phyloP scores from a whole-genome alignment of 2,329 filamentous ascomycete species.

The Pseudofabraea citricarpa region DNA sequence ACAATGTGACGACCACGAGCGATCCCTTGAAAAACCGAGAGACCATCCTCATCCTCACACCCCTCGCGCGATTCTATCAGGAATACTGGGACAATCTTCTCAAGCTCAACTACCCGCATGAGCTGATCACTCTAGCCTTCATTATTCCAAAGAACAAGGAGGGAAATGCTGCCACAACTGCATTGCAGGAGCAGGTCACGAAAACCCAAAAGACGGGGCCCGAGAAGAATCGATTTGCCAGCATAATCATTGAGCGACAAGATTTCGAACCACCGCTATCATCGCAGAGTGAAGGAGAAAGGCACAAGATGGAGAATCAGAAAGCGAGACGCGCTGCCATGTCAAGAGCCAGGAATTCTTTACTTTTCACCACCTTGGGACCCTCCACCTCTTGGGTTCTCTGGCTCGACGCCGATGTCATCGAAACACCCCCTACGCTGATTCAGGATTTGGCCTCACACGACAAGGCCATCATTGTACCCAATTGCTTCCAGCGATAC shows the following conservation, averaged over 20 bases:
- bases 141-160: constrained; percentile 93
- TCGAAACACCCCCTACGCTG: constrained; percentile 78
- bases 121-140: constrained; percentile 91
- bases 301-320: constrained; percentile 89
- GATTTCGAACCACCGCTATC: constrained; percentile 80
- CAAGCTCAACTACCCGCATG: constrained; percentile 81
- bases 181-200: constrained; percentile 78
- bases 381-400: constrained; percentile 92
- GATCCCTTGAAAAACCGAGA: constrained; percentile 76
- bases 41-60: constrained; percentile 85
- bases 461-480: constrained; percentile 86
- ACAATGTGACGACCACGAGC: constrained; percentile 81
- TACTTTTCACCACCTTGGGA: constrained; percentile 91
- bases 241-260: constrained; percentile 89
- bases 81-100: constrained; percentile 94
- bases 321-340: constrained; percentile 82
- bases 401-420: constrained; percentile 89
- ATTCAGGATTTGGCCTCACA: constrained; percentile 89
- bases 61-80: constrained; percentile 88
- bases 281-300: constrained; percentile 81
- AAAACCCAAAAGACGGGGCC: constrained; percentile 76
- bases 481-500: constrained; percentile 92
- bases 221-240: constrained; percentile 79
- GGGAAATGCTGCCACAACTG: constrained; percentile 78
- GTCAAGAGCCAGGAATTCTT: constrained; percentile 87